phyloP scores from a whole-genome alignment of 495 filamentous ascomycete species.

The Neurospora hispaniola region DNA sequence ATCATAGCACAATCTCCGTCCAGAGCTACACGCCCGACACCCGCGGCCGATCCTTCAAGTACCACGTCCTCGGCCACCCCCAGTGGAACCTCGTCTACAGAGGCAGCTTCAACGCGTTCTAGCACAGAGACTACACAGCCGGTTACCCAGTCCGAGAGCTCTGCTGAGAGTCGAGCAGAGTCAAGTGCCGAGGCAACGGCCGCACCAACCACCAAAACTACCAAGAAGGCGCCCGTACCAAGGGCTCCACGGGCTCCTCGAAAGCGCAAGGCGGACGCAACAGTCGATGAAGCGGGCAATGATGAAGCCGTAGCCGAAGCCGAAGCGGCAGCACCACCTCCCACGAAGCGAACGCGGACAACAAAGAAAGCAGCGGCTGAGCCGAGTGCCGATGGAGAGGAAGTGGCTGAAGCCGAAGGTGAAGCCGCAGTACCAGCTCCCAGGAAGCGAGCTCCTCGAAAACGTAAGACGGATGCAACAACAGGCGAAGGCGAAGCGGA shows the following conservation, averaged over 20 bases:
- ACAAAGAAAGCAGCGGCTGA: constrained; percentile 4
- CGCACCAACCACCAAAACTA: background rate
- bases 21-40: background rate
- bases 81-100: background rate
- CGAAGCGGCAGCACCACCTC: constrained; percentile 1
- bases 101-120: background rate
- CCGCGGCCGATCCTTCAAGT: background rate
- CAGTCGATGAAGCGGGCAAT: background rate
- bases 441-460: constrained; percentile 9
- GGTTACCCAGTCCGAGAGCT: background rate
- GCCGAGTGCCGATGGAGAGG: constrained; percentile 7
- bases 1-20: background rate
- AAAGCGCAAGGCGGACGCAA: constrained; percentile 8
- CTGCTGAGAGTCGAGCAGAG: background rate
- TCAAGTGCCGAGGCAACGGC: background rate
- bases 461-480: constrained; percentile 7
- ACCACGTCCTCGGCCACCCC: background rate
- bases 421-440: constrained; percentile 1
- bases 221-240: background rate
- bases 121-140: background rate
- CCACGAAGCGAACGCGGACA: constrained; percentile 5
- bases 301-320: background rate
- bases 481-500: background rate
- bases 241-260: background rate
- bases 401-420: background rate